phyloP scores from a whole-genome alignment of 1,284 basidiomycete genomes.

The Rhodotorula sp. region DNA sequence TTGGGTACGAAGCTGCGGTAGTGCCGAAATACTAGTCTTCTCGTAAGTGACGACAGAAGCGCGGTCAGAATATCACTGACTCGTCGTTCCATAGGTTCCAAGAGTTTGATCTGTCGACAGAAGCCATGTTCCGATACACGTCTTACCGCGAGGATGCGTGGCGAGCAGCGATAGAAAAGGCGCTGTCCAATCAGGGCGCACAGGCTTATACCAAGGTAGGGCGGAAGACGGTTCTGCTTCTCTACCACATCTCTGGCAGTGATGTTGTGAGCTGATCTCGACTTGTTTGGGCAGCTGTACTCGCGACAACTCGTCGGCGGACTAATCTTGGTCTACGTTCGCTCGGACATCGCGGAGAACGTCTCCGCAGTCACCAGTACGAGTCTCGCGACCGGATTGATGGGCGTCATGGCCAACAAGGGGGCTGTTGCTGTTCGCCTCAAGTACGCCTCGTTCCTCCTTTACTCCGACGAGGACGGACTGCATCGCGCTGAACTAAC shows the following conservation, averaged over 20 bases:
- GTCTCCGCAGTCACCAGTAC: conserved; percentile 72
- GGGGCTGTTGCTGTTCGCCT: conserved; percentile 40
- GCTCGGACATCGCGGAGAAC: conserved; percentile 48
- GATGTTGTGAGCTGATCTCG: background rate
- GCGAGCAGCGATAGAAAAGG: conserved; percentile 31
- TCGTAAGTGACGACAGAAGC: too few species aligned
- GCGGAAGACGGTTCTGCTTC: background rate
- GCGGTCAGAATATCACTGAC: too few species aligned
- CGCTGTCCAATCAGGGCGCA: conserved; percentile 1
- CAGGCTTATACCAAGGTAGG: conserved; percentile 28
- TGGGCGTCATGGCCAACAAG: conserved; percentile 92
- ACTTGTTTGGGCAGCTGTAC: conserved; percentile 55
- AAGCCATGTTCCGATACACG: conserved; percentile 42
- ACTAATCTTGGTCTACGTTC: conserved; percentile 80
- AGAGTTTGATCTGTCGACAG: conserved; percentile 43
- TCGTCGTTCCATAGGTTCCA: conserved; percentile 28
- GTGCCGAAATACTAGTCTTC: too few species aligned
- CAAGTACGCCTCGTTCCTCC: background rate
- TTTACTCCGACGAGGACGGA: too few species aligned
- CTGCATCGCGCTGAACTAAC: too few species aligned
- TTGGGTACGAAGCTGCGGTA: too few species aligned
- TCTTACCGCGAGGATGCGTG: conserved; percentile 37
- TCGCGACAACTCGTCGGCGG: conserved; percentile 88
- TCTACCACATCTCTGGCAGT: background rate
- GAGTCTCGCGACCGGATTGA: conserved; percentile 87